phyloP scores from a whole-genome alignment of 2,329 filamentous ascomycete species.

The Arthrobotrys sphaeroides region DNA sequence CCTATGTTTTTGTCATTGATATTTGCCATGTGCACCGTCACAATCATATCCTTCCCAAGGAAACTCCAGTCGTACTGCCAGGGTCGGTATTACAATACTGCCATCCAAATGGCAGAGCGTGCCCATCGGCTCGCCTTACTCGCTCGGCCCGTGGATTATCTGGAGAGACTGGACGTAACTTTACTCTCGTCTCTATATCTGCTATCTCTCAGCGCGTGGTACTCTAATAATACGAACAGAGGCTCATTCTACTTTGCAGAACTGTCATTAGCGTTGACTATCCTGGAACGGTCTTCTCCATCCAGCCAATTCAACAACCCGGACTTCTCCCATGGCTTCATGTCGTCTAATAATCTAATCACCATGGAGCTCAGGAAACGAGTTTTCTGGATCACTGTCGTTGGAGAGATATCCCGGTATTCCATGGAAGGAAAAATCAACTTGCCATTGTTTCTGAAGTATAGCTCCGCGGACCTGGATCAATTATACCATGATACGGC shows the following conservation, averaged over 20 bases:
- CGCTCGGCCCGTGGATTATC: conserved; percentile 48
- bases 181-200: conserved; percentile 44
- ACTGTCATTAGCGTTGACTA: conserved; percentile 43
- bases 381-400: conserved; percentile 51
- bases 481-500: conserved; percentile 44
- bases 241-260: conserved; percentile 51
- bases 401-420: conserved; percentile 53
- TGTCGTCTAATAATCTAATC: conserved; percentile 47
- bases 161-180: conserved; percentile 46
- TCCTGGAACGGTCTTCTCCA: conserved; percentile 44
- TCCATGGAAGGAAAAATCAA: conserved; percentile 53
- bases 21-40: conserved; percentile 51
- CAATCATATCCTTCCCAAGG: conserved; percentile 53
- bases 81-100: conserved; percentile 51
- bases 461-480: conserved; percentile 45
- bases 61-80: conserved; percentile 51
- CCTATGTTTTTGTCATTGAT: conserved; percentile 52
- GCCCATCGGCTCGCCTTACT: conserved; percentile 43
- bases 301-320: conserved; percentile 53
- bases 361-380: conserved; percentile 52
- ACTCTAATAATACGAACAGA: conserved; percentile 45
- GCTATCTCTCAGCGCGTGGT: conserved; percentile 48
- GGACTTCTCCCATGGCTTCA: conserved; percentile 51
- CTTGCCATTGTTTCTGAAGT: conserved; percentile 45
- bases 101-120: conserved; percentile 50